These are phyloP conservation scores for Chalciporus sphaerocephalus DNA, from an alignment of 768 basidiomycete species.

Conservation along the genomic window DNA sequence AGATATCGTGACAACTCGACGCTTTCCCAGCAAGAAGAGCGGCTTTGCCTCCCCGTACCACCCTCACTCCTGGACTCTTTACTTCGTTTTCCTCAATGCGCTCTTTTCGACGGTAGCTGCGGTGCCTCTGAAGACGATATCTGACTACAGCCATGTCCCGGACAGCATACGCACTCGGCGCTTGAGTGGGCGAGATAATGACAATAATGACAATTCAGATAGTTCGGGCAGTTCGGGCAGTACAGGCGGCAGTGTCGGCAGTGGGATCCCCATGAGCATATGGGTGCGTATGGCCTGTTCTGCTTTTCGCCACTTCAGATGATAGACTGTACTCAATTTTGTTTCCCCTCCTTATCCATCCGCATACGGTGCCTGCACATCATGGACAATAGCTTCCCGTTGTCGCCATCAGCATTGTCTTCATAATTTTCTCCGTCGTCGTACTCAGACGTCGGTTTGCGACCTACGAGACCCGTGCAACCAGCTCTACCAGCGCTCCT, in stretches of 20 bases:
- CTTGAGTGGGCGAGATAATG: neutral
- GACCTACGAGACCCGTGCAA: neutral
- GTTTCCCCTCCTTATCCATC: neutral
- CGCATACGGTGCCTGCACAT: too few relatives aligned
- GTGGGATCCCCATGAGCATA: conserved; percentile 16
- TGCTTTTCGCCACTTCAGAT: neutral
- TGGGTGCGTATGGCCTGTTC: conserved; percentile 23
- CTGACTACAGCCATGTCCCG: neutral
- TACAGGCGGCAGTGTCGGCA: too few relatives aligned
- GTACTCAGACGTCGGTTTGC: conserved; percentile 22
- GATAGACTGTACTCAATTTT: neutral
- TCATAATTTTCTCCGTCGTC: conserved; percentile 19
- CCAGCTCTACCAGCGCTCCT: neutral
- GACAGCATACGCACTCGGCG: neutral
- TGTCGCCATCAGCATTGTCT: conserved; percentile 21
- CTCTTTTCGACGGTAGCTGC: conserved; percentile 9
- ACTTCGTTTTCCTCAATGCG: conserved; percentile 1
- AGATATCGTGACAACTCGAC: neutral
- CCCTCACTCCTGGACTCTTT: neutral
- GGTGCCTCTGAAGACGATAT: neutral
- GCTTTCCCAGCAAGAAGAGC: conserved; percentile 8
- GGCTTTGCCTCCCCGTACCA: conserved; percentile 3
- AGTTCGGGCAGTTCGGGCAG: too few relatives aligned
- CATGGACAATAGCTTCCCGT: conserved; percentile 23
- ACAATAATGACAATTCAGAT: neutral